These are phyloP conservation scores for Margaritispora aquatica DNA, from an alignment of 495 filamentous ascomycete genomes.

Conservation along the genomic window DNA sequence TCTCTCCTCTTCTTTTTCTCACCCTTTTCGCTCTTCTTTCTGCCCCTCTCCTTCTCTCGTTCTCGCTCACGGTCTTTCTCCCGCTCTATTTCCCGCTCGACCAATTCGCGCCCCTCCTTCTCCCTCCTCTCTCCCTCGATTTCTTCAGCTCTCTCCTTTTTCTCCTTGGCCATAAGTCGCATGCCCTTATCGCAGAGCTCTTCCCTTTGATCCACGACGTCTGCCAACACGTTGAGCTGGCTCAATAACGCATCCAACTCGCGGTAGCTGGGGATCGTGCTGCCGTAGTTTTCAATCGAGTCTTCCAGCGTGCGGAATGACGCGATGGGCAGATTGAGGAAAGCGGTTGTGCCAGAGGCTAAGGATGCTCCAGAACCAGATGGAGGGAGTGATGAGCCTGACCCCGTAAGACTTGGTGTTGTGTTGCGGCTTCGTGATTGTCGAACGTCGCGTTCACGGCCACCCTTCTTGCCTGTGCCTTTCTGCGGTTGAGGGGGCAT, in stretches of 20 bases:
- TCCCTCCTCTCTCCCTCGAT: conserved; percentile 34
- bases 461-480: conserved; percentile 69
- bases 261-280: conserved; percentile 66
- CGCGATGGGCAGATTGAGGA: conserved; percentile 51
- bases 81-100: conserved; percentile 30
- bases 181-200: conserved; percentile 65
- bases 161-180: conserved; percentile 57
- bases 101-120: conserved; percentile 33
- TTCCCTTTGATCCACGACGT: conserved; percentile 58
- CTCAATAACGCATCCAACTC: conserved; percentile 62
- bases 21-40: conserved; percentile 36
- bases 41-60: conserved; percentile 34
- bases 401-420: conserved; percentile 63
- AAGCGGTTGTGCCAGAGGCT: conserved; percentile 57
- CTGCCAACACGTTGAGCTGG: conserved; percentile 57
- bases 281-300: conserved; percentile 59
- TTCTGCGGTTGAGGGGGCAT: conserved; percentile 56
- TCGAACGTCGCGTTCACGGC: conserved; percentile 56
- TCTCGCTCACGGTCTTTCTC: conserved; percentile 16
- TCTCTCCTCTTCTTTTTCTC: conserved; percentile 57
- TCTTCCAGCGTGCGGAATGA: conserved; percentile 55
- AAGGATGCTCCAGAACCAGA: conserved; percentile 41
- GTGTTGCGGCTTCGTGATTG: conserved; percentile 81
- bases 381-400: conserved; percentile 40
- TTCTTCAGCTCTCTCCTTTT: conserved; percentile 51